These are phyloP conservation scores for Phytophthora palmivora DNA, from an alignment of 352 stramenopile genomes.

Conservation along the genomic window DNA sequence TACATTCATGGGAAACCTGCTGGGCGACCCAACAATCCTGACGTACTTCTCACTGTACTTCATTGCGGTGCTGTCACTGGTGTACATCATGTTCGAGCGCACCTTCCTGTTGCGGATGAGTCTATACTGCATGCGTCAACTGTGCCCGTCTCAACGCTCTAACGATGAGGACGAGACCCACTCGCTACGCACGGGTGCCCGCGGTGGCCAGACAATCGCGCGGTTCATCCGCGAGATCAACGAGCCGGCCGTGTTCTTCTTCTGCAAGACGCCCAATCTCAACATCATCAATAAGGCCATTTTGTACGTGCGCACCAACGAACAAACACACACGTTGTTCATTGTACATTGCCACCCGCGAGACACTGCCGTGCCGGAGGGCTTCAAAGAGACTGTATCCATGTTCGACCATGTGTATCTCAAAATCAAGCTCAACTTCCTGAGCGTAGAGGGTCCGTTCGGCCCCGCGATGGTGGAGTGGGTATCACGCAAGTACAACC, in stretches of 20 bases:
- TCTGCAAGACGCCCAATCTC: slow-evolving; percentile 93
- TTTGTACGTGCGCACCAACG: slow-evolving; percentile 95
- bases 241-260: slow-evolving; percentile 94
- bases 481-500: slow-evolving; percentile 87
- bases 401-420: slow-evolving; percentile 96
- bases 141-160: slow-evolving; percentile 74
- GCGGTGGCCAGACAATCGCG: slow-evolving; percentile 86
- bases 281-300: slow-evolving; percentile 96
- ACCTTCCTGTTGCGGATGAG: slow-evolving; percentile 87
- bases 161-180: slow-evolving; percentile 51
- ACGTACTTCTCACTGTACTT: slow-evolving; percentile 93
- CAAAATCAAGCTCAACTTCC: slow-evolving; percentile 94
- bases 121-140: slow-evolving; percentile 77
- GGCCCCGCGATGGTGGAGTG: slow-evolving; percentile 93
- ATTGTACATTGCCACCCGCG: slow-evolving; percentile 91
- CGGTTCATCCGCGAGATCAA: slow-evolving; percentile 87
- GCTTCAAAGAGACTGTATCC: slow-evolving; percentile 88
- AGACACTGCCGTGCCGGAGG: slow-evolving; percentile 60
- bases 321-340: slow-evolving; percentile 91
- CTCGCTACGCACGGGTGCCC: slow-evolving; percentile 74
- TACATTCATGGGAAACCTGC: slow-evolving; percentile 87
- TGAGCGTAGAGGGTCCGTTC: slow-evolving; percentile 88
- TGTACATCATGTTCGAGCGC: slow-evolving; percentile 91
- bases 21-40: slow-evolving; percentile 86
- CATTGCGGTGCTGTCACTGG: slow-evolving; percentile 76